phyloP scores from a whole-genome alignment of 2,329 filamentous ascomycete genomes.

The Pleomassaria siparia region DNA sequence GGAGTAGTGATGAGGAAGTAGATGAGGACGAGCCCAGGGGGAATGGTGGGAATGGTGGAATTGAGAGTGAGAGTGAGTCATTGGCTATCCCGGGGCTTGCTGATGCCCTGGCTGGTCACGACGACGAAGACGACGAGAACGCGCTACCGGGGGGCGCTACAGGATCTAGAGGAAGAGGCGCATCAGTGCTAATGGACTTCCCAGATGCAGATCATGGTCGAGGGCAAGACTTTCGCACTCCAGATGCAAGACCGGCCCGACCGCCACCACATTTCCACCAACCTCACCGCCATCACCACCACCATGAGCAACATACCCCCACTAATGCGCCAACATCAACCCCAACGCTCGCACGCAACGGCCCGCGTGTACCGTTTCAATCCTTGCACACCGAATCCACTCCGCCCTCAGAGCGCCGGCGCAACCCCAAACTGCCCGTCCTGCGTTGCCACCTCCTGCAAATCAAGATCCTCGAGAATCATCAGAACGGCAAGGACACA shows the following conservation, averaged over 20 bases:
- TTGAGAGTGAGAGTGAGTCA: slow-evolving; percentile 7
- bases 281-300: too few relatives aligned
- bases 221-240: background rate
- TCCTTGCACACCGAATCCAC: slow-evolving; percentile 12
- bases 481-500: slow-evolving; percentile 99
- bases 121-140: slow-evolving; percentile 17
- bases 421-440: slow-evolving; percentile 68
- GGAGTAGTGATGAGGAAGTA: slow-evolving; percentile 12
- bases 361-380: slow-evolving; percentile 6
- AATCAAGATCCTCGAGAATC: slow-evolving; percentile 89
- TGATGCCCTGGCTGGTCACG: background rate
- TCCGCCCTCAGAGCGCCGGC: slow-evolving; percentile 35
- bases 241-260: slow-evolving; percentile 9
- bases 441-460: slow-evolving; percentile 88
- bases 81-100: slow-evolving; percentile 19
- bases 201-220: background rate
- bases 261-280: slow-evolving; percentile 5
- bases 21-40: slow-evolving; percentile 8
- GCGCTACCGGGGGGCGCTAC: slow-evolving; percentile 10
- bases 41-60: slow-evolving; percentile 8
- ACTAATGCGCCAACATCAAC: slow-evolving; percentile 14
- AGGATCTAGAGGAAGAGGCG: background rate
- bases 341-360: slow-evolving; percentile 7
- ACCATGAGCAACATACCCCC: slow-evolving; percentile 1
- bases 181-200: background rate